Base-by-base conservation (phyloP, 768 basidiomycete genomes). In the Leccinum subtestaceum region DNA sequence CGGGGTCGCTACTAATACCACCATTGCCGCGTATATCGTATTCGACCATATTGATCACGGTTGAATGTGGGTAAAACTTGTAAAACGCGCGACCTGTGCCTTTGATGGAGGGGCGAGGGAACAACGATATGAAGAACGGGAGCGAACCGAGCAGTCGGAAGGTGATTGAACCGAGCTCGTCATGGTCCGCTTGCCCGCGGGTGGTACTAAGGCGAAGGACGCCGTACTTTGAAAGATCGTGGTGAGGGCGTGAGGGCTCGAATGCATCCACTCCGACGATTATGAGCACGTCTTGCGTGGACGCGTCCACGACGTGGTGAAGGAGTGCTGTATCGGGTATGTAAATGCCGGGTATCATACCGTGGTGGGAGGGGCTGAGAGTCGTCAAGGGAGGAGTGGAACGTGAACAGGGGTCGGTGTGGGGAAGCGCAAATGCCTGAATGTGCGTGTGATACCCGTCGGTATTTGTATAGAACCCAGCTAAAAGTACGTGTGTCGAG, bases 401-500 rank as follows among this genome's bases (percentile, higher is more conserved):
- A 25, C 0, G 12, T 10, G n/a, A 5, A 36, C 27, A 17, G 19
- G 12, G 10, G 52, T 36, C 29, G 49, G 43, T 15, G 13, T 21
- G 51, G 9, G 64, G 57, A n/a, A 69, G 48, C 9, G 53, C 1
- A 11, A 62, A 69, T 0, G 60, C 67, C n/a, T 60, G 47, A 19
- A 68, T 21, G 34, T 34, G 29, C 4, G 65, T 60, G 13, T 5
- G 7, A 57, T 58, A 64, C 17, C 59, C 60, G 3, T 27, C 2
- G 2, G 21, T 11, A 23, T 7, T 9, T 12, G 34, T 45, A 25
- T 36, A 54, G 31, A 54, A 40, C 27, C 27, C 17, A 7, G 63
- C 53, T 5, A 67, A 23, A 1, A 69, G 17, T 5, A 68, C 23
- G 55, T 68, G 62, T 1, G 67, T 67, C 19, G 62, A 64, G 5